Evolutionary conservation across 768 basidiomycete species (phyloP).

Genomic region (Lactifluus subvellereus): DNA sequence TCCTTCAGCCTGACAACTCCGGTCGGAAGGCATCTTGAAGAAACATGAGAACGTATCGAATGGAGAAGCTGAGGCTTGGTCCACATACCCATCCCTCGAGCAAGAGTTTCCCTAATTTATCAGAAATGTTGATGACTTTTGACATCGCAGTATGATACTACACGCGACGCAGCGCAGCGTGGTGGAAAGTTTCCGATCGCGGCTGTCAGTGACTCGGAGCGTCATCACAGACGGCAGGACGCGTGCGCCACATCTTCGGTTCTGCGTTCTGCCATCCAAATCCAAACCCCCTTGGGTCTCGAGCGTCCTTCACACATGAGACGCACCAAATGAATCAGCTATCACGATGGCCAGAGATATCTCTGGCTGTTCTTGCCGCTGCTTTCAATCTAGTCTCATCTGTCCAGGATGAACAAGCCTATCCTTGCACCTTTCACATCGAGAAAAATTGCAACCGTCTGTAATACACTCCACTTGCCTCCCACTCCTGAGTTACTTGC

Average conservation of each 20-base stretch:
- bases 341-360: slow-evolving; percentile 47
- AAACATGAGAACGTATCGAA: slow-evolving; percentile 32
- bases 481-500: too few relatives aligned
- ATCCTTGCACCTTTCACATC: too few relatives aligned
- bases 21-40: slow-evolving; percentile 47
- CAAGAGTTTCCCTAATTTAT: slow-evolving; percentile 47
- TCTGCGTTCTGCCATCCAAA: neutral
- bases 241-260: neutral
- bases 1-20: slow-evolving; percentile 46
- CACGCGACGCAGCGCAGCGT: neutral
- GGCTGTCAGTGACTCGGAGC: neutral
- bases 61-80: neutral
- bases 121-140: slow-evolving; percentile 51
- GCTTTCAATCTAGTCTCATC: slow-evolving; percentile 25
- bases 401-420: too few relatives aligned
- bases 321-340: slow-evolving; percentile 36
- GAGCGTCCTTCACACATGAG: neutral
- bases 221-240: neutral
- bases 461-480: too few relatives aligned
- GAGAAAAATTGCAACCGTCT: too few relatives aligned
- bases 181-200: neutral
- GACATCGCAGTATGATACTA: slow-evolving; percentile 36
- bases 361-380: slow-evolving; percentile 37
- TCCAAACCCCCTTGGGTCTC: neutral
- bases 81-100: slow-evolving; percentile 23